Base-by-base conservation (phyloP, 345 rosid species). In the Lepidium aucheri region DNA sequence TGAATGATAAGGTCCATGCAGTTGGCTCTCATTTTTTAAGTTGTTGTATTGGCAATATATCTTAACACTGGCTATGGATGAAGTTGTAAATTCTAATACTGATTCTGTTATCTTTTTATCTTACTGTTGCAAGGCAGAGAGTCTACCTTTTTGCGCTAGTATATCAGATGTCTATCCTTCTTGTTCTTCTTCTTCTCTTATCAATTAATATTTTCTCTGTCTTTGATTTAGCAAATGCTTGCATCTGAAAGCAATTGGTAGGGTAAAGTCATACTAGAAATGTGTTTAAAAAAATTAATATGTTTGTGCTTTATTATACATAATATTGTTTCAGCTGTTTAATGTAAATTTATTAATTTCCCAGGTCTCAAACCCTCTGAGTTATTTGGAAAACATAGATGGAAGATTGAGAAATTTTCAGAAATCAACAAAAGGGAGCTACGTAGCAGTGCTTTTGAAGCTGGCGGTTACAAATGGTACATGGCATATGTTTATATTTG, bases 381-480 rank as follows among this genome's bases (percentile, higher is more conserved):
- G 32, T 71, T 94, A 70, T 88, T 59, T 83, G 95, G 96, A 68
- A 88, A 72, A 68, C 66, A 84, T 77, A 80, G 79, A 20, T 94
- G 99, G 99, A 90, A 83, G 89, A 94, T 94, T 62, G 84, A 78
- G 44, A 86, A 88, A 39, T 94, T 94, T 79, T 90, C 97, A 38
- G 88, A 88, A 83, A 85, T 82, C 68, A 90, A 76, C 79, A 86
- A 90, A 83, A 78, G 95, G 78, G 99, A 94, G 76, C 95, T 86
- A 52, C 90, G 93, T 73, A 84, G 99, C 72, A 73, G 40, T 80
- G 66, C 67, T 49, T 94, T 94, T 83, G 93, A 84, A 63, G 95
- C 85, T 81, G 99, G 97, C 35, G 95, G 99, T 76, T 88, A 85
- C 82, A 85, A 94, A 83, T 90, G 97, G 97, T 94, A 86, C 43